Conservation (phyloP, 2,329 filamentous ascomycete species). For the Arthrobotrys conoides region DNA sequence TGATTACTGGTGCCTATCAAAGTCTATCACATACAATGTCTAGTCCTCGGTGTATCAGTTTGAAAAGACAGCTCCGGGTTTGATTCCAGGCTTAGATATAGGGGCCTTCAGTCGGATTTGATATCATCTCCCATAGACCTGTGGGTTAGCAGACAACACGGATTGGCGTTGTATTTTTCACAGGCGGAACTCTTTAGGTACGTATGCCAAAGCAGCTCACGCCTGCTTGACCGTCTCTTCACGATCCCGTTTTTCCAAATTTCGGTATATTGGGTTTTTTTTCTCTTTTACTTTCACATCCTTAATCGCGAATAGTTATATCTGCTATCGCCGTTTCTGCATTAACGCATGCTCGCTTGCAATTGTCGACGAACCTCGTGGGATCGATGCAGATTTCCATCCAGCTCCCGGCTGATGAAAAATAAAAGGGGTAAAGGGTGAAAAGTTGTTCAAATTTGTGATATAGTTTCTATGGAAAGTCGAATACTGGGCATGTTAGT, state of each 20-base stretch:
- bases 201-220: not conserved
- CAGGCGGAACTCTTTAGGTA: not conserved
- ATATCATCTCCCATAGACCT: too few relatives aligned
- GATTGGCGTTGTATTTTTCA: not conserved
- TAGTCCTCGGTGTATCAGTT: not conserved
- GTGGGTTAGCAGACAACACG: not conserved
- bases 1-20: not conserved
- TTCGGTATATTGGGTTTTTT: not conserved
- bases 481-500: not conserved
- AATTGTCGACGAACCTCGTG: not conserved
- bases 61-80: too few relatives aligned
- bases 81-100: too few relatives aligned
- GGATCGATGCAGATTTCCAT: not conserved
- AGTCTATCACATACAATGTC: not conserved
- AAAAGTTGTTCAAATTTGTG: not conserved
- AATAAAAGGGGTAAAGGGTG: not conserved
- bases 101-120: too few relatives aligned
- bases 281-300: not conserved
- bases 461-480: not conserved
- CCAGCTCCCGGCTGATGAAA: too few relatives aligned
- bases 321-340: not conserved
- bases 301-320: not conserved
- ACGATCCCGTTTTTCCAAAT: not conserved
- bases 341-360: not conserved
- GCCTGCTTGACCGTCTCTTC: too few relatives aligned